Conservation (phyloP, 441 rosid species). For the Metrosideros polymorpha region DNA sequence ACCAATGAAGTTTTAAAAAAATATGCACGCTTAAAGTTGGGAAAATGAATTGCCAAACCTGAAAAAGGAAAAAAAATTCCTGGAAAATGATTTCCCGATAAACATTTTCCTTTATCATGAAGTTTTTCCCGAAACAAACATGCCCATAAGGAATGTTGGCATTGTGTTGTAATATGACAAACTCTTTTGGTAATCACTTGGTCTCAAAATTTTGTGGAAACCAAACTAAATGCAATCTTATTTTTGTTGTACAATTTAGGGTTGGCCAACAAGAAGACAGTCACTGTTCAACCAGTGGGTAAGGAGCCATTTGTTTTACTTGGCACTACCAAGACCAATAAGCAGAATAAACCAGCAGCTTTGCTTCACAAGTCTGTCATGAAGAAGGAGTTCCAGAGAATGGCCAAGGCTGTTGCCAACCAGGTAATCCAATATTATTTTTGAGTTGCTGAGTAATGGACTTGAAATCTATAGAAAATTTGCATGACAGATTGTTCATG, state of each 20-base stretch:
- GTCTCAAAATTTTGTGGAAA: not conserved
- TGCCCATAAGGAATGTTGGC: not conserved
- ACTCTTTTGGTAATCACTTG: not conserved
- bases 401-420: conserved; percentile 11
- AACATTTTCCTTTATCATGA: too few relatives aligned
- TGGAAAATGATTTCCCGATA: too few relatives aligned
- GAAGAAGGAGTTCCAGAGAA: conserved; percentile 15
- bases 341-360: conserved; percentile 11
- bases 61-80: too few relatives aligned
- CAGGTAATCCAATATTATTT: not conserved
- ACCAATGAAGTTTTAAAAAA: not conserved
- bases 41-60: not conserved
- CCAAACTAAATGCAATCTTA: not conserved
- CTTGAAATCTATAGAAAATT: not conserved
- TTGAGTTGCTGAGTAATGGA: not conserved
- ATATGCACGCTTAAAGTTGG: not conserved
- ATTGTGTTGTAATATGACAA: not conserved
- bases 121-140: not conserved
- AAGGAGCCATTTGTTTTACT: conserved; percentile 8
- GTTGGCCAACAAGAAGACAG: conserved; percentile 10
- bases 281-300: conserved; percentile 5
- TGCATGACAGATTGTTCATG: not conserved
- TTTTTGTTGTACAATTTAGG: not conserved
- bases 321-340: conserved; percentile 12
- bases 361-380: conserved; percentile 9